These are phyloP conservation scores for Tetrapyrgos nigripes DNA, from an alignment of 1,284 basidiomycete genomes.

Conservation along the genomic window DNA sequence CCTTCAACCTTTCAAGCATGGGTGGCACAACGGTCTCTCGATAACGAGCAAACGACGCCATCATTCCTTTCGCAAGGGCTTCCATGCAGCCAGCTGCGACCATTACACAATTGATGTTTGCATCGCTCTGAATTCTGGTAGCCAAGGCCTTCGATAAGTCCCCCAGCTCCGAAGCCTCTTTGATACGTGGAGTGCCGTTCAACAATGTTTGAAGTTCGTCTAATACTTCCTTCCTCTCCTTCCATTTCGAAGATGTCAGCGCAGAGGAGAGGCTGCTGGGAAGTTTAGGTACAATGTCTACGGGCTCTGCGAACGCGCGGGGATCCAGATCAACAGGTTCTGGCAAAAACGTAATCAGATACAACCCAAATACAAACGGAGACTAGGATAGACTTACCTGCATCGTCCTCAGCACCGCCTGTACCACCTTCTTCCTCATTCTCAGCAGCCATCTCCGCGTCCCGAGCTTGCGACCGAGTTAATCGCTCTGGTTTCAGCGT, in stretches of 20 bases:
- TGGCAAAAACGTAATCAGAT: conserved; percentile 21
- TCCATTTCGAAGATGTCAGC: conserved; percentile 95
- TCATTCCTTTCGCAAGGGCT: conserved; percentile 85
- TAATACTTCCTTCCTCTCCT: conserved; percentile 93
- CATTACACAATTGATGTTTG: conserved; percentile 96
- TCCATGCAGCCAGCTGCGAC: conserved; percentile 89
- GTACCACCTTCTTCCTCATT: conserved; percentile 43
- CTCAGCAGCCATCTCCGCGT: conserved; percentile 63
- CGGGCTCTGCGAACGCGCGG: conserved; percentile 83
- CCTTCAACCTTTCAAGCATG: conserved; percentile 93
- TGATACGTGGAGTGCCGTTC: conserved; percentile 77
- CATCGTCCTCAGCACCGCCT: conserved; percentile 40
- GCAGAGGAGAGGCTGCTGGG: conserved; percentile 77
- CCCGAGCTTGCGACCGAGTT: conserved; percentile 83
- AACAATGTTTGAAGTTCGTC: conserved; percentile 85
- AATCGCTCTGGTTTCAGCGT: conserved; percentile 79
- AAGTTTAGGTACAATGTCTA: conserved; percentile 79
- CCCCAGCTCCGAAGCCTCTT: conserved; percentile 76
- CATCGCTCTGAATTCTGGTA: conserved; percentile 85
- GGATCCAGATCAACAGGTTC: conserved; percentile 74
- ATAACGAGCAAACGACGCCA: conserved; percentile 77
- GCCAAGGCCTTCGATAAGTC: conserved; percentile 83
- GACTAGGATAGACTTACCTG: conserved; percentile 28
- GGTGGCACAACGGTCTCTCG: conserved; percentile 78
- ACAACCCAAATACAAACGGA: conserved; percentile 7